Conservation (phyloP, 148 eudicot species). For the Chenopodium suecicum region DNA sequence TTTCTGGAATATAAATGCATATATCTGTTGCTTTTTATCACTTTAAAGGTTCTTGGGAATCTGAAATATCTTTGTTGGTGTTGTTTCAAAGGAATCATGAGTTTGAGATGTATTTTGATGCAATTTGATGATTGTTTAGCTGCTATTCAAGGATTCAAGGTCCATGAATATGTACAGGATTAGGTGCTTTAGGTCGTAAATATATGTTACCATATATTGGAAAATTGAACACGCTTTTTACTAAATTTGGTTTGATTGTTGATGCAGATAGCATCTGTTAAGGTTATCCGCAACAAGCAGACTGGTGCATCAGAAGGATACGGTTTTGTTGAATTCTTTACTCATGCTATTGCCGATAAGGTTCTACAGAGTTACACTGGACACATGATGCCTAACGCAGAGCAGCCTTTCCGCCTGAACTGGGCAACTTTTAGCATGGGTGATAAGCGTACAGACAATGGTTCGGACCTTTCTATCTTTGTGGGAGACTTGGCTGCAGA, state of each 20-base stretch:
- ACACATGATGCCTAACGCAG: conserved; percentile 70
- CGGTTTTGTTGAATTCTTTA: conserved; percentile 80
- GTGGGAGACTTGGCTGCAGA: conserved; percentile 99
- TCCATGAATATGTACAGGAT: not conserved
- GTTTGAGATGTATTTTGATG: not conserved
- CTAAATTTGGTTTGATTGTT: conserved; percentile 8
- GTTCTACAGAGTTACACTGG: conserved; percentile 60
- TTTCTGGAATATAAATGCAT: not conserved
- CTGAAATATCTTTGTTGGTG: not conserved
- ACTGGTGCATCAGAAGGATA: conserved; percentile 86
- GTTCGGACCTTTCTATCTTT: conserved; percentile 89
- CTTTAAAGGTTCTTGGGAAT: not conserved
- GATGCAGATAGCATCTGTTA: conserved; percentile 61
- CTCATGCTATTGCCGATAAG: conserved; percentile 79
- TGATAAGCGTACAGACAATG: conserved; percentile 78
- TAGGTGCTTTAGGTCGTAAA: not conserved
- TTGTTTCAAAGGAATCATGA: not conserved
- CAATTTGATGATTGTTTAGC: not conserved
- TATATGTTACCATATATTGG: not conserved
- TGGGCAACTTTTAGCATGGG: conserved; percentile 97
- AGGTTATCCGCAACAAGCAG: conserved; percentile 92
- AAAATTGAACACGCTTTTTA: not conserved
- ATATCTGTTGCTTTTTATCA: not conserved
- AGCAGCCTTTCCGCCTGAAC: conserved; percentile 82
- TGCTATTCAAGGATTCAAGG: not conserved